Percentiles rank a stretch among this genome's conserved stretches.
Conservation (phyloP, 768 basidiomycete species). For the Lactifluus volemus region DNA sequence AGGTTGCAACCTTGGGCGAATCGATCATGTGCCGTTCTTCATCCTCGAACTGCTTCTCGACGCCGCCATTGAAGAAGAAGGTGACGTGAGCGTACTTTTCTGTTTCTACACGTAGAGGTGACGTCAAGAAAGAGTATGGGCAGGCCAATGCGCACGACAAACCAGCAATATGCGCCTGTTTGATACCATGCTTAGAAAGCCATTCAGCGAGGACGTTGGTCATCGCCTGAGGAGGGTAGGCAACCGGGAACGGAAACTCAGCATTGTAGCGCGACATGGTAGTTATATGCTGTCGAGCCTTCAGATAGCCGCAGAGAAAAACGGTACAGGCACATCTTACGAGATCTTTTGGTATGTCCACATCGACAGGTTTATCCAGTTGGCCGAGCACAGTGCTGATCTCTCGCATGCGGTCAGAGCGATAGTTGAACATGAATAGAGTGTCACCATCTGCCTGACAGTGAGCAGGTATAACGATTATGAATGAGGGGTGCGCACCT, state of each 20-base stretch:
- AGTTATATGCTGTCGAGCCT: conserved; percentile 54
- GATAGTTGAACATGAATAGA: conserved; percentile 95
- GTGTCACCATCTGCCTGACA: conserved; percentile 63
- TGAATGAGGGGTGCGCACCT: conserved; percentile 34
- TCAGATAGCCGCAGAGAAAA: background rate
- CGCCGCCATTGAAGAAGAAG: conserved; percentile 97
- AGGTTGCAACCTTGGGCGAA: conserved; percentile 90
- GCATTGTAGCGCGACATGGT: conserved; percentile 93
- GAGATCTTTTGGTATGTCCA: conserved; percentile 70
- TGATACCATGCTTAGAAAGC: conserved; percentile 68
- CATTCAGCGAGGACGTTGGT: conserved; percentile 92
- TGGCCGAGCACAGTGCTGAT: conserved; percentile 74
- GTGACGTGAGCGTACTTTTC: conserved; percentile 98
- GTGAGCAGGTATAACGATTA: background rate
- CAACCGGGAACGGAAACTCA: conserved; percentile 82
- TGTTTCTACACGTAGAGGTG: conserved; percentile 47
- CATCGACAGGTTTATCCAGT: conserved; percentile 77
- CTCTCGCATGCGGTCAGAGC: conserved; percentile 94
- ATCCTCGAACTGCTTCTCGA: conserved; percentile 80
- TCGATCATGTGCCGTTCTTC: conserved; percentile 86
- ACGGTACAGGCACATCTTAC: conserved; percentile 34
- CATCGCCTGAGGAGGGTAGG: conserved; percentile 93
- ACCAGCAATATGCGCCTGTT: conserved; percentile 87
- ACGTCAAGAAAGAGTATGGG: background rate
- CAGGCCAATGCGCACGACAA: conserved; percentile 11